phyloP scores from a whole-genome alignment of 208 protist species.

The Pavlovales sp. region DNA sequence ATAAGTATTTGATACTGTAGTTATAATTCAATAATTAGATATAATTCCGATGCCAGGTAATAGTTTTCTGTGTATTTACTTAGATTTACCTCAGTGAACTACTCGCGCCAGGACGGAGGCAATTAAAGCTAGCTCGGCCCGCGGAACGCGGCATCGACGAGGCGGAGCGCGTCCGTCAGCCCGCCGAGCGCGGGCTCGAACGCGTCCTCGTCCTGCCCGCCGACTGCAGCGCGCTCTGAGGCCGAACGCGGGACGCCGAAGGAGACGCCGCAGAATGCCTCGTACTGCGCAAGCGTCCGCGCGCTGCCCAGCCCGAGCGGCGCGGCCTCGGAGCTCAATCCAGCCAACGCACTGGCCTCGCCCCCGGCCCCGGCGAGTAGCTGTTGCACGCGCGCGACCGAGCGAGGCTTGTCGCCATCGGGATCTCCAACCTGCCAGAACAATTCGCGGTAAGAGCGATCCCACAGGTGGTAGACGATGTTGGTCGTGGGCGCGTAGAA shows the following conservation, averaged over 20 bases:
- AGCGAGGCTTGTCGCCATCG: background rate
- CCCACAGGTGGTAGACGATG: constrained; percentile 18
- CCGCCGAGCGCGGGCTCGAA: no score
- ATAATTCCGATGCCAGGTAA: no score
- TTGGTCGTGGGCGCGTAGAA: constrained; percentile 18
- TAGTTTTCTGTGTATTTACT: no score
- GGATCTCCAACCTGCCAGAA: background rate
- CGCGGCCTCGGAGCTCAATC: background rate
- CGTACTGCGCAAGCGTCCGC: background rate
- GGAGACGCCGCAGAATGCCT: background rate
- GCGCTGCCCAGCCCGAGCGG: background rate
- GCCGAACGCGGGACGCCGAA: background rate
- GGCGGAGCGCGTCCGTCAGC: no score
- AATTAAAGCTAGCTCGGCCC: no score
- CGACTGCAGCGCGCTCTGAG: background rate
- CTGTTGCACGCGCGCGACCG: background rate
- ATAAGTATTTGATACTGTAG: no score
- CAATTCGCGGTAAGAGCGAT: background rate
- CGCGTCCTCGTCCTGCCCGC: no score
- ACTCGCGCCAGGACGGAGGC: no score
- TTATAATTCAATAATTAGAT: no score
- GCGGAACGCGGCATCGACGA: no score
- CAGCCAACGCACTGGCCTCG: background rate
- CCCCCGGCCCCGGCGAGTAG: background rate
- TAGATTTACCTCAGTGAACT: no score